phyloP scores from a whole-genome alignment of 2,329 filamentous ascomycete species.

The Colletotrichum higginsianum region DNA sequence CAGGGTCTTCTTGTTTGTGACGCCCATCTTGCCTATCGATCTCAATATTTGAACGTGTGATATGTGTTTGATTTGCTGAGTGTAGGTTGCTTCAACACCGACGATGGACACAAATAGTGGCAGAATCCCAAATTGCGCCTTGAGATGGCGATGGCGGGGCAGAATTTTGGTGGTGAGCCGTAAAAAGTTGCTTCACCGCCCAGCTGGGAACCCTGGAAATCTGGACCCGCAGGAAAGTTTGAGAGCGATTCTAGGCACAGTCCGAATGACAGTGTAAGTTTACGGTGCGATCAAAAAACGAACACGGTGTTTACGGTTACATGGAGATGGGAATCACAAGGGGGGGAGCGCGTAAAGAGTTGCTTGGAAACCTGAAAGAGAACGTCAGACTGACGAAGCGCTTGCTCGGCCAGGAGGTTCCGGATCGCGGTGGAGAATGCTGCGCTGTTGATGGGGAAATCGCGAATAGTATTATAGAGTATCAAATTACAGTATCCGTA shows the following conservation, averaged over 20 bases:
- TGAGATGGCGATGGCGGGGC: slow-evolving; percentile 28
- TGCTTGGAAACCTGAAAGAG: background rate
- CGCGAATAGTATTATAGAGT: no score
- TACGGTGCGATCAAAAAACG: background rate
- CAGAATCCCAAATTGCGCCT: slow-evolving; percentile 26
- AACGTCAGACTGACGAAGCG: background rate
- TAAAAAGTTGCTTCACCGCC: slow-evolving; percentile 36
- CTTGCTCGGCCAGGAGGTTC: background rate
- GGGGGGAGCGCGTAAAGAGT: background rate
- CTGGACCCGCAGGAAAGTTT: slow-evolving; percentile 21
- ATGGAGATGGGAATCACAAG: background rate
- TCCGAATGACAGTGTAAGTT: background rate
- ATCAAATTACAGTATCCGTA: background rate
- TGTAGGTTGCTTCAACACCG: background rate
- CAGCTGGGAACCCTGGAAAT: background rate
- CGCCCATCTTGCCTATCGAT: slow-evolving; percentile 70
- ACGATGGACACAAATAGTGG: background rate
- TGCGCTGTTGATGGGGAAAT: background rate
- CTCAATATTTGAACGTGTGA: background rate
- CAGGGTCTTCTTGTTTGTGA: slow-evolving; percentile 75
- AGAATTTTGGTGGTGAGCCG: slow-evolving; percentile 19
- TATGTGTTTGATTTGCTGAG: background rate
- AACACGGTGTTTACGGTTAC: background rate
- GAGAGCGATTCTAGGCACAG: background rate
- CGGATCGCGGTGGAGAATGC: no score